Evolutionary conservation across 2,329 filamentous ascomycete species (phyloP), one percentile per base, ranked within the genome.

Genomic region (Penicillium italicum): DNA sequence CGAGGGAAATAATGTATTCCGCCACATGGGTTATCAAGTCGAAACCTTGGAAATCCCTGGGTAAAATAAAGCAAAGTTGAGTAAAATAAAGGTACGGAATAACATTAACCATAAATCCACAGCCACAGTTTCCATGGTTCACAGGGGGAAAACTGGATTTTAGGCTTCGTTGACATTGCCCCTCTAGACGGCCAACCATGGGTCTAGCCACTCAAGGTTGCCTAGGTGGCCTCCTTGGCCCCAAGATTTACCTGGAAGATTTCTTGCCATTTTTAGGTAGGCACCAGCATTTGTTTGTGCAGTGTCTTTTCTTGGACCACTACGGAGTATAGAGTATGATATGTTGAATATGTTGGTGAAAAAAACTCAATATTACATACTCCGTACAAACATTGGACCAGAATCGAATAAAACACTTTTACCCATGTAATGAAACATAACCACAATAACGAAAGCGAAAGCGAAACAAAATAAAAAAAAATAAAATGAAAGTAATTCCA

Each of bases 111-210:
- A 38, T 55, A 53, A 51, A 33, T 30, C 34, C 34, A 36, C 18
- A 31, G 36, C 46, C 42, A 38, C 34, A 34, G 24, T 38, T 52
- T 41, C 62, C 62, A 64, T 59, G 56, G 61, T 56, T 58, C 51
- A n/a, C 10, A 50, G 41, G 26, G 26, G 31, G 16, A 36, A 53
- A 48, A 49, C 30, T 53, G 59, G 53, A 50, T 59, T 57, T 64
- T 55, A 64, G 62, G 50, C 59, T 63, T 63, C 40, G 48, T 49
- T 64, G 62, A 63, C 61, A 64, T 57, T 50, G 20, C 18, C 26
- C 22, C 38, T 36, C 33, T 4, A 8, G 12, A 14, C 12, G 22
- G 40, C 31, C 26, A 47, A 34, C 20, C 38, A 30, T 45, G 24
- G 34, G 30, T 38, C 26, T 40, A 30, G 37, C 42, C 40, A 53